Evolutionary conservation across 495 filamentous ascomycete species (phyloP), one percentile per base, ranked within the genome.

Genomic region (Hyaloscypha hepaticicola): DNA sequence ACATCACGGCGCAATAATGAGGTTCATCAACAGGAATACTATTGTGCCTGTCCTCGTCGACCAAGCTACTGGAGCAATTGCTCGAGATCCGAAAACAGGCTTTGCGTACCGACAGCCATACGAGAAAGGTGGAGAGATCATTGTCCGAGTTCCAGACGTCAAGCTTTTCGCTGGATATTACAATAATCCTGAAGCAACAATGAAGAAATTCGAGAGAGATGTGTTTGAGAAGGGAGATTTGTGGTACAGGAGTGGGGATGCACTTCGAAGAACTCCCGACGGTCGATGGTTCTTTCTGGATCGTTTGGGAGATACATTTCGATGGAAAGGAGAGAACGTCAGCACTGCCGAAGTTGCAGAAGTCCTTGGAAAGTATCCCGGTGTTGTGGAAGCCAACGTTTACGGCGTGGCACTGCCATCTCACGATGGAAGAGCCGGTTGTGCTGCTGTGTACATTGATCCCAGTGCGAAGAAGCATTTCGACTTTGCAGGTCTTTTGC

Each of bases 291-390:
- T 82, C 72, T 95, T 95, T 74, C 69, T 90, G 25, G 91, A 95
- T 72, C 81, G 79, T 24, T 77, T 93, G 0, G 90, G 90, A 1
- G 90, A 94, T 72, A 94, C 90, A 0, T 94, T 88, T 76, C 81
- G 90, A 4, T 94, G 90, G 90, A 94, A 93, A 74, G 85, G 84
- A 61, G 90, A 93, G 75, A 94, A 94, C 70, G 90, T 94, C 58
- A 87, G 85, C 25, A 93, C 90, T 0, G 87, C 88, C 29, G 90
- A 94, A 73, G 90, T 94, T 0, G 80, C 86, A 7, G 85, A 90
- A 68, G 80, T 84, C 1, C 74, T 94, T 1, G 88, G 89, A 29
- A 72, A 78, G 51, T 89, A 80, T 72, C 86, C 88, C 0, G 85
- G 86, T 12, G 75, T 94, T 9, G 70, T 82, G 24, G 90, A 94